Percentiles rank a stretch among this genome's conserved stretches.
These are phyloP conservation scores for Fusarium virguliforme DNA, from an alignment of 2,329 filamentous ascomycete species.

Conservation along the genomic window DNA sequence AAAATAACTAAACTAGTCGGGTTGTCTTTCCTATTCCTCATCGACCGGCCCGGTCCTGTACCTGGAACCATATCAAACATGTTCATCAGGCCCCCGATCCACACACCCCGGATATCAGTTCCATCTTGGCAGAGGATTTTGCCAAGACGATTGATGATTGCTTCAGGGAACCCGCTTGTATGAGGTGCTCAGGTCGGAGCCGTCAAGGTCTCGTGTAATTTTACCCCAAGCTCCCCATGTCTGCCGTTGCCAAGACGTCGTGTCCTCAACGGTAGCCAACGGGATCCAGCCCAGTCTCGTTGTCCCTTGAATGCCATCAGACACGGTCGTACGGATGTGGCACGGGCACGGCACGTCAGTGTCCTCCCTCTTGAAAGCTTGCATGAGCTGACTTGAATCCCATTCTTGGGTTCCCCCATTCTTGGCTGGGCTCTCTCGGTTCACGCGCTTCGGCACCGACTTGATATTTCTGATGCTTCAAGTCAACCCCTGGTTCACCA, in stretches of 20 bases:
- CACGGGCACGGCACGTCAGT: not conserved
- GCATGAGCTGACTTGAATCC: conserved; percentile 7
- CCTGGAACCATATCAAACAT: conserved; percentile 18
- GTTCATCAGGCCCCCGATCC: conserved; percentile 18
- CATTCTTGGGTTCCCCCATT: not conserved
- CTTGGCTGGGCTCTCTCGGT: not conserved
- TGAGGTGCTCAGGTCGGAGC: not conserved
- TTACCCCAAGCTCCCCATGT: not conserved
- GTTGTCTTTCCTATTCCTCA: conserved; percentile 29
- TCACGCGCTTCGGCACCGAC: conserved; percentile 9
- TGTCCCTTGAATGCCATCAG: conserved; percentile 7
- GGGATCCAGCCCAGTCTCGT: not conserved
- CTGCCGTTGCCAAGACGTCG: conserved; percentile 3
- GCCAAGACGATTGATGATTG: conserved; percentile 32
- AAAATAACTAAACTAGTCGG: conserved; percentile 8
- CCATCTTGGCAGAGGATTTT: conserved; percentile 28
- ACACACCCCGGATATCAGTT: conserved; percentile 35
- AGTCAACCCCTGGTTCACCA: not conserved
- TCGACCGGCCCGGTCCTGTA: conserved; percentile 45
- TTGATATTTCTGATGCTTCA: not conserved
- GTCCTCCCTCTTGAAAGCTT: not conserved
- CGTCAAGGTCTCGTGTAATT: conserved; percentile 2
- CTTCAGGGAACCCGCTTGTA: not conserved
- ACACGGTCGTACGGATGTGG: conserved; percentile 11
- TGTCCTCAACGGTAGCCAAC: conserved; percentile 2